Evolutionary conservation across 1,139 yeast genomes (phyloP).

Genomic region (Sugiyamaella japonica): DNA sequence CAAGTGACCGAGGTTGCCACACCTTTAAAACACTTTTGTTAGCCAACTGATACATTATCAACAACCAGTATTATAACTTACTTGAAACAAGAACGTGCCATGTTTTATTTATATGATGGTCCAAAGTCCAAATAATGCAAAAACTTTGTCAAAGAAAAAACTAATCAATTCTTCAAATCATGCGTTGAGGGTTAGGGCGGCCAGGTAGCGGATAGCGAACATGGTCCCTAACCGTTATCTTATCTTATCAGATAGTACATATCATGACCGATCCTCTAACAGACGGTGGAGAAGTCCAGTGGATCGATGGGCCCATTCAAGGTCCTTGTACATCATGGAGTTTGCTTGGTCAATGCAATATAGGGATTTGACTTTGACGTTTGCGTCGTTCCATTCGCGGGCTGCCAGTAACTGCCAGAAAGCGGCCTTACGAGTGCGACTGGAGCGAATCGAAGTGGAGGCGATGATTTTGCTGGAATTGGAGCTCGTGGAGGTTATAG

Average conservation of each 20-base stretch:
- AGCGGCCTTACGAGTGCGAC: conserved; percentile 70
- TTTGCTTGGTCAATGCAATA: conserved; percentile 34
- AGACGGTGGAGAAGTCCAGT: conserved; percentile 28
- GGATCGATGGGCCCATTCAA: conserved; percentile 36
- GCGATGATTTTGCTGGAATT: conserved; percentile 8
- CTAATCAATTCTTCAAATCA: neutral
- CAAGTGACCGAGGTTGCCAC: conserved; percentile 90
- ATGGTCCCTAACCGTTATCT: conserved; percentile 8
- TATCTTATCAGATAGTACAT: neutral
- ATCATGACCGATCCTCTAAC: neutral
- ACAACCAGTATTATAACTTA: conserved; percentile 10
- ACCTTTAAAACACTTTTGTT: conserved; percentile 46
- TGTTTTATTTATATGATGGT: neutral
- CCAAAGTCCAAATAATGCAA: neutral
- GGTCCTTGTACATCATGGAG: conserved; percentile 25
- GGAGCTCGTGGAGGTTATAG: conserved; percentile 2
- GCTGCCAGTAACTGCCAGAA: conserved; percentile 80
- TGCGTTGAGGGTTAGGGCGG: conserved; percentile 5
- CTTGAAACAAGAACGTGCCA: conserved; percentile 27
- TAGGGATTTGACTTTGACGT: conserved; percentile 27
- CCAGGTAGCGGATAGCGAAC: too few relatives aligned
- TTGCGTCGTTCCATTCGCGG: conserved; percentile 58
- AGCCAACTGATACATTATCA: neutral
- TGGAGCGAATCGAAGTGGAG: conserved; percentile 47
- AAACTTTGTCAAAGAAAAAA: conserved; percentile 1